Evolutionary conservation across 306 rosid species (phyloP), one percentile per base, ranked within the genome.

Genomic region (Acacia melanoxylon): DNA sequence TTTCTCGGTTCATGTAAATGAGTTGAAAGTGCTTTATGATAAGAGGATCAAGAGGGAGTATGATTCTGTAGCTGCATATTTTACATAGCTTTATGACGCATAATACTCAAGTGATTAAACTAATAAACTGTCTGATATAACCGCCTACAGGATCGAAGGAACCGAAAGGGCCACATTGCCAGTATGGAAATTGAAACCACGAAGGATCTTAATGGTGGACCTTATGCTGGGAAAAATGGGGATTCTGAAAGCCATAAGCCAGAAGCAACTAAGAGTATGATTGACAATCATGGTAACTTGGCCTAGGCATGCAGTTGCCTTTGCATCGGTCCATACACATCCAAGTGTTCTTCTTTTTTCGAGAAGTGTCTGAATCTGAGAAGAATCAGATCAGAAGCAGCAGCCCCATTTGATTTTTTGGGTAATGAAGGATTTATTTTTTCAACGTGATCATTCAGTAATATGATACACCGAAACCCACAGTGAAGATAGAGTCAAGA

Each of bases 101-200:
- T 49, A 49, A 37, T 67, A 52, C 44, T 63, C 31, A 20, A 72
- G 58, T 49, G 72, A 70, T 25, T 20, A 49, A 25, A 67, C 52
- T 61, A 48, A 58, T 35, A 40, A 68, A 11, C 56, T 61, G 44
- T 25, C 76, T 71, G n/a, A n/a, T 56, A 63, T 29, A 29, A 35
- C 40, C 76, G 10, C 44, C 72, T 84, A 78, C 89, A 95, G 98
- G 97, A 95, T 90, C 93, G 95, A 83, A 90, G 98, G 87, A 89
- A 86, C 81, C 84, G 94, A 63, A 93, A 82, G 85, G 89, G 92
- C 86, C 91, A 90, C 22, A 81, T 93, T 11, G 77, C 78, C 2
- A 91, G 94, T 88, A 87, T 91, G 90, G 98, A 91, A 51, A 90
- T 90, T 6, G 98, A 95, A 75, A 87, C 93, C n/a, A 33, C 82